Base-by-base conservation (phyloP, 345 rosid genomes). In the Bretschneidera sinensis region DNA sequence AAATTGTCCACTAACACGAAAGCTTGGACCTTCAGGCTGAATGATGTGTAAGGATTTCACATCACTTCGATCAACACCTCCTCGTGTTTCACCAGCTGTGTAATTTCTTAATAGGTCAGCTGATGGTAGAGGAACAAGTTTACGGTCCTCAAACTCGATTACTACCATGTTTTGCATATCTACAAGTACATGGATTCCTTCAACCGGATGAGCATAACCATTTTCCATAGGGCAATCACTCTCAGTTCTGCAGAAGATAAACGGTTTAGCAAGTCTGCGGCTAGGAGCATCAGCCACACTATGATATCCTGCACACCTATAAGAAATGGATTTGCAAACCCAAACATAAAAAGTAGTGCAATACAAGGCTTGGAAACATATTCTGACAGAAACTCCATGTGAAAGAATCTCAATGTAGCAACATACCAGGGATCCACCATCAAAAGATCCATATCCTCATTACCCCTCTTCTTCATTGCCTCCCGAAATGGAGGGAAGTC, bases 101-200 rank as follows among this genome's bases (percentile, higher is more conserved):
- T 84, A 87, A 50, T 87, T 87, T 70, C 95, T 84, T 61, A 87
- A 69, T 22, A 88, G 88, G 76, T 84, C 90, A 54, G 90, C 83
- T 39, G 85, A 88, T 0, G 95, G 95, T 2, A 84, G 69, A 21
- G 84, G 90, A 49, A 87, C 79, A 35, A 84, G 79, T 61, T 79
- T 82, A n/a, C 78, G 77, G 74, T 87, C 90, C 72, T 87, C 90
- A 69, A 87, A 87, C 65, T 84, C 88, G 25, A 87, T 72, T 43
- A 84, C 88, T 61, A 63, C 77, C 95, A 87, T 87, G 63, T 84
- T 84, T 68, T 87, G 95, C 82, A 87, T 84, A 54, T 84, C 90
- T 31, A 87, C 85, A 66, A 87, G 86, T 4, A 87, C 81, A 69
- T 75, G 76, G 50, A 87, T 84, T 48, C 88, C 90, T 64, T 87